phyloP scores from a whole-genome alignment of 805 yeast genomes.

The Yarrowia osloensis region DNA sequence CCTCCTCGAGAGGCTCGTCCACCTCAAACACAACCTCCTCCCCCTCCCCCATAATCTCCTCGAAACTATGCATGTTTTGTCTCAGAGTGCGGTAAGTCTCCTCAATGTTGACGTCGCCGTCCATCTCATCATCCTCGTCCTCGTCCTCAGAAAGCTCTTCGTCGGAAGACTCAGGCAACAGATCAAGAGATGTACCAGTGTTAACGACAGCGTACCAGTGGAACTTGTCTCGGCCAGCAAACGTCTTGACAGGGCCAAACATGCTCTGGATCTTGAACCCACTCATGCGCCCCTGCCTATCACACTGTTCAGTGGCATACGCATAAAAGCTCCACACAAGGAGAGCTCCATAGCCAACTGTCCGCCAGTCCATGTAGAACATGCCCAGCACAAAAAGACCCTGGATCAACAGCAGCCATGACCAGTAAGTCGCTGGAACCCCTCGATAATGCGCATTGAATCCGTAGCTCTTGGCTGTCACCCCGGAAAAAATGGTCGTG shows the following conservation, averaged over 20 bases:
- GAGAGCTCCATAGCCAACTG: not conserved
- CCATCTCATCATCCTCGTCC: not conserved
- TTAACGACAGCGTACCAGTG: conserved; percentile 25
- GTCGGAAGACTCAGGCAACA: not conserved
- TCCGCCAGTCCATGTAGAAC: not conserved
- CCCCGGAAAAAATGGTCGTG: conserved; percentile 2
- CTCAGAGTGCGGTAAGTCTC: not conserved
- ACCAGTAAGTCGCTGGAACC: conserved; percentile 16
- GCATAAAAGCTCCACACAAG: conserved; percentile 19
- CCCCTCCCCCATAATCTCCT: conserved; percentile 3
- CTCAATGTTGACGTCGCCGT: not conserved
- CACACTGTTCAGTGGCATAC: conserved; percentile 21
- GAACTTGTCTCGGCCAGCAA: conserved; percentile 19
- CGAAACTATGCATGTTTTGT: not conserved
- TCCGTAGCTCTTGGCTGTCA: conserved; percentile 5
- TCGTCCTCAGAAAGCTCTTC: conserved; percentile 8
- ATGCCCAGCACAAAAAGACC: conserved; percentile 12
- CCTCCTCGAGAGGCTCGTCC: not conserved
- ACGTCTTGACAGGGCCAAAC: conserved; percentile 1
- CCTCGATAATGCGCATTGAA: conserved; percentile 15
- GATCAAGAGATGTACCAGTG: conserved; percentile 6
- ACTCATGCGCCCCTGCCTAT: not conserved
- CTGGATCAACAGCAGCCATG: conserved; percentile 11
- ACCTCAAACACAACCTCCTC: conserved; percentile 16
- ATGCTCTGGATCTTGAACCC: not conserved